Base-by-base conservation (phyloP, 1,284 basidiomycete genomes). In the Ceratobasidium sp. region DNA sequence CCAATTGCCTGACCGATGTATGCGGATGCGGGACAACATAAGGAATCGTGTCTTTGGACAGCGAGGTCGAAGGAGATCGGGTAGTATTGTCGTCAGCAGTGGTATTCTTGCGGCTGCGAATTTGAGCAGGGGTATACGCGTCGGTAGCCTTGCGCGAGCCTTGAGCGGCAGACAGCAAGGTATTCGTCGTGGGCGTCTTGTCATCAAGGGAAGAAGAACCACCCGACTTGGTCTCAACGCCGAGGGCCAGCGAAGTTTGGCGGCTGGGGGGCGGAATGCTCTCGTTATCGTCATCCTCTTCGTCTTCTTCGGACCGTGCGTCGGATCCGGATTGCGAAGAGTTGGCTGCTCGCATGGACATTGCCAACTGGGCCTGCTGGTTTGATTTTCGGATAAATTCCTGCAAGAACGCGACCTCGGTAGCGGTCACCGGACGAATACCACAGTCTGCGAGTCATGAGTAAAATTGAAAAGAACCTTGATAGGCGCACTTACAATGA, bases 341-440 rank as follows among this genome's bases (percentile, higher is more conserved):
- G 82, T 69, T 90, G 88, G 57, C 55, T 57, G 74, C 54, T 58
- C 67, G 66, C 66, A 69, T 69, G 16, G 66, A 69, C 66, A 69
- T 69, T 50, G 66, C 66, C 7, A 69, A 38, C 54, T 69, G 66
- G 9, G 66, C 66, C 54, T 93, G 66, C 43, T 69, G 66, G 84
- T 94, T 94, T 7, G 92, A 91, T 80, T 92, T 92, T 78, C 91
- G 90, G 76, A 95, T 93, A 81, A 94, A 96, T 76, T 93, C 91
- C 81, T 95, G 94, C 43, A 96, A 86, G 84, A 92, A 93, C 81
- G 95, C 92, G 74, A 93, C 93, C 84, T 96, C 94, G 64, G 91
- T 89, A 75, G 90, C 88, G 50, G 93, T 94, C 21, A 92, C 91
- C 66, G 94, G 94, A 77, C 93, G 89, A 76, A 96, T 93, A 77